phyloP scores from a whole-genome alignment of 164 flowering plant genomes.

The Chimonanthus salicifolius region DNA sequence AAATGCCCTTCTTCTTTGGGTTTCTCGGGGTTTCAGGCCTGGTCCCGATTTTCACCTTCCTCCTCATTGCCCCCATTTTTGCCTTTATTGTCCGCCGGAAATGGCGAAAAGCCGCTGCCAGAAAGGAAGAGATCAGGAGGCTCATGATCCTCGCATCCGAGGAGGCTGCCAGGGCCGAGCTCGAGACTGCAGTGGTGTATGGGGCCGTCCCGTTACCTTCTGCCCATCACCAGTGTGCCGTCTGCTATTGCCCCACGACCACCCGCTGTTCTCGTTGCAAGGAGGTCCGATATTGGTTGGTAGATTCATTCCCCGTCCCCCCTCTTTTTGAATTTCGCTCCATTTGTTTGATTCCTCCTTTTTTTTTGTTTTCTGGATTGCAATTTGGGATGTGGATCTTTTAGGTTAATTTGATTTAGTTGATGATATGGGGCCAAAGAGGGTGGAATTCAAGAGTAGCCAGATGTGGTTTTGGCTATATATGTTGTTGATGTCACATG shows the following conservation, averaged over 20 bases:
- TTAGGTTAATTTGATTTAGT: background rate
- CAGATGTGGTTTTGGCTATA: background rate
- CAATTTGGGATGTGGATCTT: background rate
- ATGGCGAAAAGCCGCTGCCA: conserved; percentile 48
- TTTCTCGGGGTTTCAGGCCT: conserved; percentile 58
- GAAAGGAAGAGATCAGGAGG: conserved; percentile 60
- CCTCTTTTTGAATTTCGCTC: background rate
- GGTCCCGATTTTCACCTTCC: conserved; percentile 21
- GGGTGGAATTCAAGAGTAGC: background rate
- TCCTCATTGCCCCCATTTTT: conserved; percentile 19
- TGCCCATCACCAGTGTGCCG: conserved; percentile 38
- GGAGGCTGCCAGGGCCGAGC: conserved; percentile 65
- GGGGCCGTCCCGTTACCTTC: conserved; percentile 3
- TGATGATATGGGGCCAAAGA: background rate
- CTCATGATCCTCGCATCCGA: conserved; percentile 50
- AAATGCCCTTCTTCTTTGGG: conserved; percentile 53
- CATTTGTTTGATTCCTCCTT: background rate
- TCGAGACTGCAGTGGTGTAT: conserved; percentile 37
- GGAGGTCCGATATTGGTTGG: conserved; percentile 65
- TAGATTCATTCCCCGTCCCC: background rate
- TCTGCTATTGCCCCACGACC: conserved; percentile 58
- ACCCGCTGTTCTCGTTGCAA: conserved; percentile 71
- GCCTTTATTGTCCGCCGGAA: conserved; percentile 36
- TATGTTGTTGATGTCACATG: background rate
- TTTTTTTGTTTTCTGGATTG: background rate